These are phyloP conservation scores for Gracilaria gracilis DNA, from an alignment of 23 red algal species.

Conservation along the genomic window DNA sequence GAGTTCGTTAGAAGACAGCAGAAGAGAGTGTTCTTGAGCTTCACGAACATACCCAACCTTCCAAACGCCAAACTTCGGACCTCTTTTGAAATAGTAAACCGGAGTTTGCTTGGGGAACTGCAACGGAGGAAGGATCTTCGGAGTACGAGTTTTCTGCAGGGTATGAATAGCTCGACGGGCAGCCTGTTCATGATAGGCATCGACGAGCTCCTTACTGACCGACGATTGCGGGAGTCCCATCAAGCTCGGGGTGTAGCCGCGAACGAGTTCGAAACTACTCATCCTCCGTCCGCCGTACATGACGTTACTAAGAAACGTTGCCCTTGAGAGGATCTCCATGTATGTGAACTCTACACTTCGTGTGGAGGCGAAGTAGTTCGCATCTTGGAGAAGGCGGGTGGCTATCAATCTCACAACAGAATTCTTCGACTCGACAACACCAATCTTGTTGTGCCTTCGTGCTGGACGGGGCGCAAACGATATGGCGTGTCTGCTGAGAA, in stretches of 20 bases:
- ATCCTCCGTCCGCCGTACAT: constrained; percentile 39
- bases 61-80: too few relatives aligned
- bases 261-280: constrained; percentile 43
- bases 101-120: too few relatives aligned
- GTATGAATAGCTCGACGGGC: too few relatives aligned
- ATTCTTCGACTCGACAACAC: constrained; percentile 45
- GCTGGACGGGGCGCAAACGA: constrained; percentile 13
- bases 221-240: constrained; percentile 18
- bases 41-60: too few relatives aligned
- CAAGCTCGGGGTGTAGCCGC: constrained; percentile 41
- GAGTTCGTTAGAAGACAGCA: too few relatives aligned
- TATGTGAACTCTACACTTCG: too few relatives aligned
- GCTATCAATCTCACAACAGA: neutral
- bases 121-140: too few relatives aligned
- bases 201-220: neutral
- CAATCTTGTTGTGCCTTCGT: constrained; percentile 47
- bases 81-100: too few relatives aligned
- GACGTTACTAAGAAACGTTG: constrained; percentile 27
- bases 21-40: too few relatives aligned
- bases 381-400: too few relatives aligned
- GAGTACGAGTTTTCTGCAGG: too few relatives aligned
- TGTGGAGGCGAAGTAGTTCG: too few relatives aligned
- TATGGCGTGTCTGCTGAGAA: neutral
- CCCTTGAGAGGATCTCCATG: neutral
- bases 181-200: constrained; percentile 29